phyloP scores from a whole-genome alignment of 2,329 filamentous ascomycete species.

The Penicillium sp. region DNA sequence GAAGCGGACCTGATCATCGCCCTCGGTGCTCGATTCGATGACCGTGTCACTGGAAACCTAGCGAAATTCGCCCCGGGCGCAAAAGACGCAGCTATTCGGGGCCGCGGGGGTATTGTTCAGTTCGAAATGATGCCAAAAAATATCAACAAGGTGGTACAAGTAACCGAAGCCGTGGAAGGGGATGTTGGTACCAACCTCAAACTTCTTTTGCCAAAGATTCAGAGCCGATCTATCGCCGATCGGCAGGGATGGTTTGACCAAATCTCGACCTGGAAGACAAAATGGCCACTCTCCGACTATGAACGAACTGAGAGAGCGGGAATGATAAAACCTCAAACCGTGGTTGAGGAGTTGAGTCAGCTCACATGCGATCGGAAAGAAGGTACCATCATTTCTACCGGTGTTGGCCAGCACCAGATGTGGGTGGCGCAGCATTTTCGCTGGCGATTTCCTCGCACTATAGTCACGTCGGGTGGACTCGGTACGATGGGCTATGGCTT shows the following conservation, averaged over 20 bases:
- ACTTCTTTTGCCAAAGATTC: constrained; percentile 64
- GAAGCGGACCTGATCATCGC: constrained; percentile 91
- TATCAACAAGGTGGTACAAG: constrained; percentile 97
- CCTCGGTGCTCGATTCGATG: constrained; percentile 86
- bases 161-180: constrained; percentile 86
- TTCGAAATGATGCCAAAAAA: constrained; percentile 98
- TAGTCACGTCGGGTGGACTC: constrained; percentile 91
- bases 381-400: constrained; percentile 80
- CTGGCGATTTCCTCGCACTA: constrained; percentile 83
- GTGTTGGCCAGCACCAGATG: constrained; percentile 97
- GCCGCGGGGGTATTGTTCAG: constrained; percentile 86
- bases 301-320: no score
- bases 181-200: constrained; percentile 78
- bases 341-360: no score
- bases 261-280: no score
- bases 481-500: constrained; percentile 94
- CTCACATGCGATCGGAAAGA: constrained; percentile 54
- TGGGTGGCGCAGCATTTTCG: constrained; percentile 93
- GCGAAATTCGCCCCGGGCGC: constrained; percentile 83
- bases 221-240: no score
- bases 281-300: no score
- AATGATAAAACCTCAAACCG: no score
- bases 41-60: constrained; percentile 79
- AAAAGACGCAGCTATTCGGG: constrained; percentile 74
- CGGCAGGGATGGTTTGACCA: no score